These are phyloP conservation scores for Colletotrichum siamense DNA, from an alignment of 2,329 filamentous ascomycete species.

Conservation along the genomic window DNA sequence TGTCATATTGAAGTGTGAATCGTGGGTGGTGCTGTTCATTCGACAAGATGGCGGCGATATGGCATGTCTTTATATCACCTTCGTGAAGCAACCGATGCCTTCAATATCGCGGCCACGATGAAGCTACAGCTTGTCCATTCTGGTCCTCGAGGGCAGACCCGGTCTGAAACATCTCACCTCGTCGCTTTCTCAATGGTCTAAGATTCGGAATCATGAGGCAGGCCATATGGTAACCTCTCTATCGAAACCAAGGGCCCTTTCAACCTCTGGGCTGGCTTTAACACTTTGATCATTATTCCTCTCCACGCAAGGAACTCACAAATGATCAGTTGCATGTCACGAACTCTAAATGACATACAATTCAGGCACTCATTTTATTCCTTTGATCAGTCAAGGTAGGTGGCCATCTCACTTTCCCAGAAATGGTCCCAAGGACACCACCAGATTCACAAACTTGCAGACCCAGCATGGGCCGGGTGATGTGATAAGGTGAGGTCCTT, in stretches of 20 bases:
- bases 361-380: not conserved
- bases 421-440: too few relatives aligned
- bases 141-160: not conserved
- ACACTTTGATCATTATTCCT: not conserved
- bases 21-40: not conserved
- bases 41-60: not conserved
- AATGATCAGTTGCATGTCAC: not conserved
- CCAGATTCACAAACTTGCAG: too few relatives aligned
- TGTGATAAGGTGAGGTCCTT: not conserved
- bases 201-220: not conserved
- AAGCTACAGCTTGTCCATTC: not conserved
- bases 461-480: not conserved
- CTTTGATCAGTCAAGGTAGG: not conserved
- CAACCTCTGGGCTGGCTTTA: not conserved
- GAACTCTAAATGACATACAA: not conserved
- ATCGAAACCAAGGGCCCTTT: not conserved
- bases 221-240: not conserved
- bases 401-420: not conserved
- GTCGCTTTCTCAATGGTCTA: not conserved
- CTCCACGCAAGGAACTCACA: not conserved
- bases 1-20: not conserved
- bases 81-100: fast-evolving
- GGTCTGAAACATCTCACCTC: not conserved
- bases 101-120: not conserved
- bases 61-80: not conserved